phyloP scores from a whole-genome alignment of 208 protist species.

The Phytomonas francai region DNA sequence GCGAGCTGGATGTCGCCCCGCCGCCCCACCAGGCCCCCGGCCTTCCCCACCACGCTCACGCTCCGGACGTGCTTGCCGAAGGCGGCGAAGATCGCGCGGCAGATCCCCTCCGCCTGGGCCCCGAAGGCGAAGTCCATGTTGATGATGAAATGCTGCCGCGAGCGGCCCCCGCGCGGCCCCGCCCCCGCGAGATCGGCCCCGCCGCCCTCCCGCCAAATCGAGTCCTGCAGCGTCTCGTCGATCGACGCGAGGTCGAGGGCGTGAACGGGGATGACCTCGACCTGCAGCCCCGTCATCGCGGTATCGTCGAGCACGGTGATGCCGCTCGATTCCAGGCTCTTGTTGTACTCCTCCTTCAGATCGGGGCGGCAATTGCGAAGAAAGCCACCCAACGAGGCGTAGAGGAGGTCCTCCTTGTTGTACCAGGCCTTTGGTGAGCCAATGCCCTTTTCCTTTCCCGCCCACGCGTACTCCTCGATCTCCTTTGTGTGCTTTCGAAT shows the following conservation, averaged over 20 bases:
- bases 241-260: constrained; percentile 51
- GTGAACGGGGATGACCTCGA: constrained; percentile 75
- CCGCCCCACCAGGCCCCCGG: constrained; percentile 75
- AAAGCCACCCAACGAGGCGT: constrained; percentile 41
- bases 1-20: constrained; percentile 86
- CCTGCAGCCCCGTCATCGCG: constrained; percentile 81
- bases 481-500: constrained; percentile 61
- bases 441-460: constrained; percentile 29
- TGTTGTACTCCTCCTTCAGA: constrained; percentile 59
- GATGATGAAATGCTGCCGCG: constrained; percentile 72
- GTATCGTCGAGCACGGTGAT: constrained; percentile 76
- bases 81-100: constrained; percentile 63
- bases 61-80: constrained; percentile 79
- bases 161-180: constrained; percentile 11
- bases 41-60: constrained; percentile 86
- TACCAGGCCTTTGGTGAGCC: constrained; percentile 48
- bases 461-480: constrained; percentile 39
- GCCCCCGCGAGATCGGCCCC: constrained; percentile 9
- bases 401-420: constrained; percentile 71
- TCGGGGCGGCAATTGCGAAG: constrained; percentile 51
- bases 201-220: constrained; percentile 18
- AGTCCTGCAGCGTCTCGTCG: constrained; percentile 40
- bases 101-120: constrained; percentile 81
- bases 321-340: constrained; percentile 50
- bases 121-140: constrained; percentile 92